Percentiles rank a stretch among this genome's conserved stretches.
Evolutionary conservation across 257 asterid genomes (phyloP).

Genomic region (Catharanthus roseus): DNA sequence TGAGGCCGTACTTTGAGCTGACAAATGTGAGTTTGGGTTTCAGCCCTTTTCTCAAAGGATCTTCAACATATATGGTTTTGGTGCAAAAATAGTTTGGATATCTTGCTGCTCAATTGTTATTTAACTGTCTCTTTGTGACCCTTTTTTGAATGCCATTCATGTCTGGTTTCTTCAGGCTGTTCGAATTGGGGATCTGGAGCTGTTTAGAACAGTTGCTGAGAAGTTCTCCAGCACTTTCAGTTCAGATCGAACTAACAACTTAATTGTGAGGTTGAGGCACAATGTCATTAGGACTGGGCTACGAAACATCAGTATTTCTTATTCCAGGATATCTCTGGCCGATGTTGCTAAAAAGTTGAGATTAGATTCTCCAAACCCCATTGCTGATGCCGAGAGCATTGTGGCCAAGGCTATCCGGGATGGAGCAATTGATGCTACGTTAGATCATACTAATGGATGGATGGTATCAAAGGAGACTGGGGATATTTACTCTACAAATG

Average conservation of each 20-base stretch:
- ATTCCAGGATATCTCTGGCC: slow-evolving; percentile 67
- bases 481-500: slow-evolving; percentile 85
- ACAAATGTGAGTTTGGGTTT: slow-evolving; percentile 65
- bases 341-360: slow-evolving; percentile 81
- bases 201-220: slow-evolving; percentile 68
- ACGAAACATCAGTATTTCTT: slow-evolving; percentile 84
- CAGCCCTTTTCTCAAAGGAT: not conserved
- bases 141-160: too few species aligned
- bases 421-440: slow-evolving; percentile 83
- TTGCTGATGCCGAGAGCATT: slow-evolving; percentile 89
- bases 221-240: slow-evolving; percentile 65
- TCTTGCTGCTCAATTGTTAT: not conserved
- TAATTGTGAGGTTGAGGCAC: slow-evolving; percentile 83
- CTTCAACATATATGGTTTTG: not conserved
- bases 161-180: slow-evolving; percentile 58
- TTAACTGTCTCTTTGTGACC: too few species aligned
- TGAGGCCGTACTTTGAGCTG: slow-evolving; percentile 90
- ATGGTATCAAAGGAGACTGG: slow-evolving; percentile 90
- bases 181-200: slow-evolving; percentile 80
- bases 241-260: slow-evolving; percentile 69
- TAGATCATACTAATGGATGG: slow-evolving; percentile 71
- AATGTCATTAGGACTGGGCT: slow-evolving; percentile 86
- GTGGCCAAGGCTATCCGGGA: slow-evolving; percentile 83
- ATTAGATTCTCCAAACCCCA: slow-evolving; percentile 71
- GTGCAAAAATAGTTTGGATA: not conserved